Conservation (phyloP, 1,284 basidiomycete species). For the Fomitopsis palustris region DNA sequence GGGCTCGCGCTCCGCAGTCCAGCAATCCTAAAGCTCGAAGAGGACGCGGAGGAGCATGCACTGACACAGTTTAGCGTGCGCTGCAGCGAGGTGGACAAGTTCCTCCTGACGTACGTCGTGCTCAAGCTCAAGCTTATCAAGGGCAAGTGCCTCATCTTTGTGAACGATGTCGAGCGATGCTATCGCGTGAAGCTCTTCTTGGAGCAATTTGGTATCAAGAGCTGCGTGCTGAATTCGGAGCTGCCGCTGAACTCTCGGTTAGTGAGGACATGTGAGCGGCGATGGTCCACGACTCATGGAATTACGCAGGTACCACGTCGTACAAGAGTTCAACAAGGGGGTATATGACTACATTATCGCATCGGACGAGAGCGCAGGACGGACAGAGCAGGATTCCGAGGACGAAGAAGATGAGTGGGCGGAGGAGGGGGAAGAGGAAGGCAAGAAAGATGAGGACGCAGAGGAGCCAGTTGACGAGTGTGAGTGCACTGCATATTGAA, state of each 20-base stretch:
- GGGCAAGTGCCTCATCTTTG: constrained; percentile 96
- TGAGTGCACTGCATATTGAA: constrained; percentile 23
- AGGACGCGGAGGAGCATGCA: constrained; percentile 75
- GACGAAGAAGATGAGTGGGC: constrained; percentile 31
- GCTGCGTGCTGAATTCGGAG: constrained; percentile 96
- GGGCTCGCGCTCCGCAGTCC: constrained; percentile 86
- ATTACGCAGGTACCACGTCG: constrained; percentile 82
- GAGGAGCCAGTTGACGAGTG: constrained; percentile 39
- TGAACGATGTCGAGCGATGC: constrained; percentile 93
- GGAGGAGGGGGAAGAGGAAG: not conserved
- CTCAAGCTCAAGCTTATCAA: constrained; percentile 92
- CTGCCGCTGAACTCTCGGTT: constrained; percentile 90
- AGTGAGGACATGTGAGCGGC: constrained; percentile 3
- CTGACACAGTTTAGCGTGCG: constrained; percentile 87
- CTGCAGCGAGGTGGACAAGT: constrained; percentile 94
- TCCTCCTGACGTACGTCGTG: constrained; percentile 91
- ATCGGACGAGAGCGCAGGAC: constrained; percentile 80
- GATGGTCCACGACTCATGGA: not conserved
- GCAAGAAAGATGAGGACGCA: constrained; percentile 28
- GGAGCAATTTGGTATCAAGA: constrained; percentile 96
- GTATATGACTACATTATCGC: constrained; percentile 99
- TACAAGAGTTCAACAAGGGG: constrained; percentile 99
- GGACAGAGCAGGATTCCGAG: constrained; percentile 50
- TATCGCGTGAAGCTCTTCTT: constrained; percentile 96
- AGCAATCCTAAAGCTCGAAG: constrained; percentile 82